Percentiles rank a stretch among this genome's conserved stretches.
Evolutionary conservation across 2,329 filamentous ascomycete genomes (phyloP).

Genomic region (Dendryphion nanum): DNA sequence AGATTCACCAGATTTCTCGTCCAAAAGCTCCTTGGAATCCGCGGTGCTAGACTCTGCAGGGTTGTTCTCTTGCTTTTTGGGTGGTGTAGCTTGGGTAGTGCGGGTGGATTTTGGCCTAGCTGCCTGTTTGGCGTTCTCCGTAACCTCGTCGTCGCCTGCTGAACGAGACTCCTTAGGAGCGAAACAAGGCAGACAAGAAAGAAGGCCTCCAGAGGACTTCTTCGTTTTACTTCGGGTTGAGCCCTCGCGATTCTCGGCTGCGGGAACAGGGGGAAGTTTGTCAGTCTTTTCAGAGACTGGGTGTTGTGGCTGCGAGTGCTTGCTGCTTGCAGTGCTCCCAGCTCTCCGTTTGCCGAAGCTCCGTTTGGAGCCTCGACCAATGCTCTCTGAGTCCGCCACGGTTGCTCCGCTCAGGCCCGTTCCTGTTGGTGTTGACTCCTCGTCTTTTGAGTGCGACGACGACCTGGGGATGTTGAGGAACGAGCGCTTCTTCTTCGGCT

Average conservation of each 20-base stretch:
- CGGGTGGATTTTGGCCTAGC: constrained; percentile 37
- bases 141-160: constrained; percentile 42
- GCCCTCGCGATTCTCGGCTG: constrained; percentile 28
- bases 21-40: constrained; percentile 45
- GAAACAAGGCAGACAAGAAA: constrained; percentile 65
- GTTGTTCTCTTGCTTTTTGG: constrained; percentile 41
- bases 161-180: constrained; percentile 57
- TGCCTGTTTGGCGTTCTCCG: constrained; percentile 44
- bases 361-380: constrained; percentile 46
- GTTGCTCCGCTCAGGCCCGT: constrained; percentile 46
- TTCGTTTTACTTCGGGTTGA: constrained; percentile 40
- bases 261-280: constrained; percentile 29
- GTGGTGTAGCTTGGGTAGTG: constrained; percentile 51
- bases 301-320: constrained; percentile 41
- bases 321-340: constrained; percentile 47
- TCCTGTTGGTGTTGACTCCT: constrained; percentile 32
- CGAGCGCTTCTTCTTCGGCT: constrained; percentile 37
- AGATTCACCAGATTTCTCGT: constrained; percentile 42
- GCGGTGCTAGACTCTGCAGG: constrained; percentile 44
- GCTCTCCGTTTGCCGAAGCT: constrained; percentile 48
- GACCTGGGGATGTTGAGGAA: constrained; percentile 37
- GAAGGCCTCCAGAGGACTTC: constrained; percentile 42
- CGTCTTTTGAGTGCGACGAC: constrained; percentile 27
- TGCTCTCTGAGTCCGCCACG: constrained; percentile 46
- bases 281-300: constrained; percentile 41